Percentiles rank a stretch among this genome's conserved stretches.
Evolutionary conservation across 306 rosid species (phyloP).

Genomic region (Rosa lucieae): DNA sequence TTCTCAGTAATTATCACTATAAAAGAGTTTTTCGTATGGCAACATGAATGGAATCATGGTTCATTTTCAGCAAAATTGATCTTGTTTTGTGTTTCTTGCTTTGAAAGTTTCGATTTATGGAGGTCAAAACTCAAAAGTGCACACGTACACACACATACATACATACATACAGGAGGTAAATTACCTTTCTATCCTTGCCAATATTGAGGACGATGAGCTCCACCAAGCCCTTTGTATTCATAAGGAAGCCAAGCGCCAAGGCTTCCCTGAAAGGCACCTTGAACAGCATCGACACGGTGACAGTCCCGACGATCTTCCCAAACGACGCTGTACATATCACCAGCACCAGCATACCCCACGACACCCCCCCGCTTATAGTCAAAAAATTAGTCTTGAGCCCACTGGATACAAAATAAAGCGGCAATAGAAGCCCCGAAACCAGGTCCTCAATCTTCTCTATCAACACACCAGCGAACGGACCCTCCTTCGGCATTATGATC

Average conservation of each 20-base stretch:
- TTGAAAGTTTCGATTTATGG: not conserved
- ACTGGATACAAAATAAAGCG: conserved; percentile 69
- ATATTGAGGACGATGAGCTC: conserved; percentile 83
- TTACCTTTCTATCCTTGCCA: conserved; percentile 77
- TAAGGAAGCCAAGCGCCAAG: conserved; percentile 66
- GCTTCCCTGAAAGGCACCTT: conserved; percentile 61
- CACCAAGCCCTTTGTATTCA: conserved; percentile 79
- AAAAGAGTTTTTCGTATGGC: too few species aligned
- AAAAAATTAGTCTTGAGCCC: conserved; percentile 71
- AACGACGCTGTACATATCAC: conserved; percentile 66
- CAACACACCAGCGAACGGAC: conserved; percentile 59
- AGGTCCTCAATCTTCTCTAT: conserved; percentile 69
- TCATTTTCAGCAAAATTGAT: too few species aligned
- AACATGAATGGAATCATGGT: too few species aligned
- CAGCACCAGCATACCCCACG: conserved; percentile 58
- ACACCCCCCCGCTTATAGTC: conserved; percentile 56
- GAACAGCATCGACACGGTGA: conserved; percentile 28
- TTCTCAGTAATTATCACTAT: too few species aligned
- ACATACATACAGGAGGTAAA: too few species aligned
- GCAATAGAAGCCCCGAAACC: conserved; percentile 57
- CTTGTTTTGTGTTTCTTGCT: not conserved
- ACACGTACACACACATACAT: too few species aligned
- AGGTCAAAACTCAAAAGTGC: not conserved
- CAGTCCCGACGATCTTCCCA: conserved; percentile 66
- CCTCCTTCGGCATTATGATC: conserved; percentile 62